These are phyloP conservation scores for Lentinula guzmanii DNA, from an alignment of 768 basidiomycete species.

Conservation along the genomic window DNA sequence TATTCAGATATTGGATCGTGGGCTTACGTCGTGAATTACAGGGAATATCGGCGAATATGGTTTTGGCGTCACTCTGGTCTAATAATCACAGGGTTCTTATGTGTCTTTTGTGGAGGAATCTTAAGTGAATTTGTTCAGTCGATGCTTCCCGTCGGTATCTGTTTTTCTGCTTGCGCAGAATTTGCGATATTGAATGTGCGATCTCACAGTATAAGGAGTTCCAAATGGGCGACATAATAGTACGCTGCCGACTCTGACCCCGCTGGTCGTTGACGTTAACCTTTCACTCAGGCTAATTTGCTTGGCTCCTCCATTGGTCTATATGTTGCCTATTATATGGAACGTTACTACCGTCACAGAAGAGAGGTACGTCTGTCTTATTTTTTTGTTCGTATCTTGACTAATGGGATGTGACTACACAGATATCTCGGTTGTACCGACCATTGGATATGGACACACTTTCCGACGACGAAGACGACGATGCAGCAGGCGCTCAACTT, in stretches of 20 bases:
- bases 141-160: slow-evolving; percentile 54
- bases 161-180: background rate
- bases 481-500: slow-evolving; percentile 44
- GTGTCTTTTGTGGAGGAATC: slow-evolving; percentile 76
- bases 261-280: slow-evolving; percentile 6
- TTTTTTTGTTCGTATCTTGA: background rate
- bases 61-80: slow-evolving; percentile 75
- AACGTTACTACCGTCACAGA: slow-evolving; percentile 70
- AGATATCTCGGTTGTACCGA: slow-evolving; percentile 77
- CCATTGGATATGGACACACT: slow-evolving; percentile 51
- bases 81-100: slow-evolving; percentile 62
- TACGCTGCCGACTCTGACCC: slow-evolving; percentile 24
- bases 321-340: slow-evolving; percentile 58
- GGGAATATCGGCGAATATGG: slow-evolving; percentile 78
- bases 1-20: background rate
- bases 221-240: slow-evolving; percentile 66
- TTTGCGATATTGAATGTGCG: background rate
- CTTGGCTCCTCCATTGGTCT: slow-evolving; percentile 69
- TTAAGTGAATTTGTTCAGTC: slow-evolving; percentile 81
- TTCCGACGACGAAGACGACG: slow-evolving; percentile 53
- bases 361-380: slow-evolving; percentile 52
- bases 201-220: slow-evolving; percentile 58
- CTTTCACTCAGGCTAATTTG: slow-evolving; percentile 61
- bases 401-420: background rate
- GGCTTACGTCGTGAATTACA: slow-evolving; percentile 18